Evolutionary conservation across 1,284 basidiomycete species (phyloP).

Genomic region (Malassezia nana): DNA sequence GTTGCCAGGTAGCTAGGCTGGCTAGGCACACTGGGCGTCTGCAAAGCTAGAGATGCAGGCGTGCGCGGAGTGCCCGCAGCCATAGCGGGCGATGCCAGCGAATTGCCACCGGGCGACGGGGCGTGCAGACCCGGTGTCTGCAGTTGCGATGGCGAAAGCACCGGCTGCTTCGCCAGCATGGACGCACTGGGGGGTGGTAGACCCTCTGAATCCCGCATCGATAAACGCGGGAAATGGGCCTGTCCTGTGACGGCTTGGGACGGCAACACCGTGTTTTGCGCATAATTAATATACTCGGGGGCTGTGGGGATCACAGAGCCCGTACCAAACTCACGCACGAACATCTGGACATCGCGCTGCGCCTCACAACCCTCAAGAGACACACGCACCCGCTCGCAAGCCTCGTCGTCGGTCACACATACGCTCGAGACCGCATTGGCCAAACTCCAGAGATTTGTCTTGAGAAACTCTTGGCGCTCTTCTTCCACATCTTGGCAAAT

Average conservation of each 20-base stretch:
- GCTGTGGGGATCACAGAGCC: slow-evolving; percentile 41
- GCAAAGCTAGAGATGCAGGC: slow-evolving; percentile 1
- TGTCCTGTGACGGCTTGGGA: slow-evolving; percentile 25
- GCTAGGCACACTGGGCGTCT: background rate
- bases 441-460: slow-evolving; percentile 89
- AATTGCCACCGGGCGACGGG: background rate
- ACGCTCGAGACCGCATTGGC: slow-evolving; percentile 91
- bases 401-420: slow-evolving; percentile 86
- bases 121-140: background rate
- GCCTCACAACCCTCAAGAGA: slow-evolving; percentile 43
- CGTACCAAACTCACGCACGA: slow-evolving; percentile 42
- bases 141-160: slow-evolving; percentile 1
- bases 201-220: slow-evolving; percentile 25
- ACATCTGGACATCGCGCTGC: slow-evolving; percentile 32
- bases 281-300: slow-evolving; percentile 47
- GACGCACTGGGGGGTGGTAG: slow-evolving; percentile 9
- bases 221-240: slow-evolving; percentile 39
- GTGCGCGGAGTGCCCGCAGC: background rate
- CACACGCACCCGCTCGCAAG: slow-evolving; percentile 43
- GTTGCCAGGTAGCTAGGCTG: slow-evolving; percentile 4
- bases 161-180: slow-evolving; percentile 2
- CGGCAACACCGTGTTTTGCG: slow-evolving; percentile 39
- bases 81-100: background rate
- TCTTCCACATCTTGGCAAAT: slow-evolving; percentile 92
- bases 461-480: slow-evolving; percentile 81